Base-by-base conservation (phyloP, 495 filamentous ascomycete genomes). In the Podospora pseudocomata region DNA sequence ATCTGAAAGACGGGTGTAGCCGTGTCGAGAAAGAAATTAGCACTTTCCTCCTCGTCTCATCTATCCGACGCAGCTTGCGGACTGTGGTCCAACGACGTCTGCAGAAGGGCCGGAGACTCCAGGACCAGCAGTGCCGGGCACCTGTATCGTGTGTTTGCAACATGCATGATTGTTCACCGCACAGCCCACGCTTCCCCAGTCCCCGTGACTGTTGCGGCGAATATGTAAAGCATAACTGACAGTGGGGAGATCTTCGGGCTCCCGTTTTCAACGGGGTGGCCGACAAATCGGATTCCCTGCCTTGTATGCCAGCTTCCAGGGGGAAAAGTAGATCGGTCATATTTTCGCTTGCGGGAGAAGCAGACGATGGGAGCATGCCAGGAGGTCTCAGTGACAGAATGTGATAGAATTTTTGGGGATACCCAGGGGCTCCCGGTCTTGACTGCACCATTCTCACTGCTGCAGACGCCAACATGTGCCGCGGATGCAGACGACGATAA, bases 311-410 rank as follows among this genome's bases (percentile, higher is more conserved):
- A 49, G 39, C 13, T 6, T 16, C 39, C 39, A 49, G 23, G 55
- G 55, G n/a, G 23, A 58, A 58, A 58, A 58, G 6, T 15, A 58
- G 55, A 58, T 58, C 55, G n/a, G 55, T 58, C 55, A 58, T 58
- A 58, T 58, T 58, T 18, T 58, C 18, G 55, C 55, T 58, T 58
- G 55, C 55, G n/a, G n/a, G n/a, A 49, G 39, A 49, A 49, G 15
- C 7, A 49, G 39, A 49, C 39, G 39, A 49, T 49, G 39, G 39
- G 2, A 49, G 13, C 39, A 49, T 16, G 39, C 39, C 39, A 49
- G 39, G 39, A 49, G 9, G 39, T 49, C 15, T 49, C 39, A 49
- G 39, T 1, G 2, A 49, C 9, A 49, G 39, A 49, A 49, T 49
- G 9, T 49, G 39, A 49, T 13, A 49, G 39, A 49, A 49, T 49